These are phyloP conservation scores for Sporisorium iseilematis-ciliati DNA, from an alignment of 1,284 basidiomycete genomes.

Conservation along the genomic window DNA sequence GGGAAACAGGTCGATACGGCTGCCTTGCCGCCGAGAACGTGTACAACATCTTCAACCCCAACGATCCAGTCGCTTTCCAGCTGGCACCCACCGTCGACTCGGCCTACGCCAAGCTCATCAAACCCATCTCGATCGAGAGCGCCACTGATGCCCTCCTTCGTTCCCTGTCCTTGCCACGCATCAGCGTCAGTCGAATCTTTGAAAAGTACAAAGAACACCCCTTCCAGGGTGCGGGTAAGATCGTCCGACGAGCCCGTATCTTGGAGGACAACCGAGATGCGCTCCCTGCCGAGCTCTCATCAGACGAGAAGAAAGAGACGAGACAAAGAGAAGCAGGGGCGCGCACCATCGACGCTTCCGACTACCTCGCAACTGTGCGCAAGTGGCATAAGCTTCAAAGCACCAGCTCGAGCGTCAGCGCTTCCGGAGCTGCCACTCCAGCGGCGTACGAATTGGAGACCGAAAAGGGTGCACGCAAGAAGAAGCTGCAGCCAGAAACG, in stretches of 20 bases:
- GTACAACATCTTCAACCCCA: constrained; percentile 71
- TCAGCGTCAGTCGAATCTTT: constrained; percentile 67
- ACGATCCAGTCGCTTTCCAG: constrained; percentile 71
- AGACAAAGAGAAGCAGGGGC: constrained; percentile 16
- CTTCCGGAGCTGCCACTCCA: constrained; percentile 6
- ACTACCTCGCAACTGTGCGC: constrained; percentile 44
- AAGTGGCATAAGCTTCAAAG: constrained; percentile 40
- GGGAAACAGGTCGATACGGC: constrained; percentile 72
- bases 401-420: neutral
- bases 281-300: constrained; percentile 20
- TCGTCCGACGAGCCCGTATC: constrained; percentile 18
- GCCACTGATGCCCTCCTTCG: constrained; percentile 65
- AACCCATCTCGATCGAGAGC: constrained; percentile 68
- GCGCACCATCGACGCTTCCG: constrained; percentile 26
- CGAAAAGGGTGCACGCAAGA: constrained; percentile 23
- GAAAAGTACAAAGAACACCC: constrained; percentile 54
- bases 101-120: constrained; percentile 68
- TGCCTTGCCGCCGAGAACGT: constrained; percentile 73
- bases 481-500: constrained; percentile 25
- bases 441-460: constrained; percentile 9
- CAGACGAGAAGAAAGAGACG: constrained; percentile 13
- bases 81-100: constrained; percentile 70
- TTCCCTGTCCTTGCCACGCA: constrained; percentile 61
- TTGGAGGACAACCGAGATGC: constrained; percentile 11
- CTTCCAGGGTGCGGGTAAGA: constrained; percentile 48